Evolutionary conservation across 176 grass and related monocot species (phyloP), one percentile per base, ranked within the genome.

Genomic region (Cocos nucifera): DNA sequence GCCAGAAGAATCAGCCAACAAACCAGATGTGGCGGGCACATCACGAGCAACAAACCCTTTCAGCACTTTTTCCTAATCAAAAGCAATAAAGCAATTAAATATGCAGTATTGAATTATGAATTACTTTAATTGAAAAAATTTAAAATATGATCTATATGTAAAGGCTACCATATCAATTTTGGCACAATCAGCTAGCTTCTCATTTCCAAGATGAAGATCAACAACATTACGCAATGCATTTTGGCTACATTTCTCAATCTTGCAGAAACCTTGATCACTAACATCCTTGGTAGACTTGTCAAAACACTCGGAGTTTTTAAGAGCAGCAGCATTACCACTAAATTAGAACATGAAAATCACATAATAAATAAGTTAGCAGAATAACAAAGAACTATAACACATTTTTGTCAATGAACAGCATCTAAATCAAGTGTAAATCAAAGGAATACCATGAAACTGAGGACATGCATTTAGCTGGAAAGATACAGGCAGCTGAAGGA

Each of bases 141-240:
- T 26, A 39, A 44, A 20, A 27, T 18, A 62, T 17, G 53, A 28
- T 16, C 65, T 50, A 3, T 52, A 56, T 59, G 19, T 30, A 8
- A 62, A 54, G 44, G 62, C 62, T 83, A 98, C 93, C 87, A 98
- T 91, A 71, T 97, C 84, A 76, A 97, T 73, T 80, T 82, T 76
- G 53, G 65, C 69, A 81, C 73, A 75, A 62, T 23, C 67, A 77
- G 60, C 35, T 48, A 75, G 62, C 50, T 75, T 88, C 59, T 91
- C 93, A 71, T 91, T 73, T 32, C 84, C 80, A 14, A 75, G 9
- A 19, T 97, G 93, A 51, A 97, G 93, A 54, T 91, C 75, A 61
- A 89, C 80, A 78, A 97, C 92, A 78, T 73, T 90, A 12, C 75
- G 75, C 66, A 97, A 61, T 69, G 81, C 66, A 69, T 71, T 88